phyloP scores from a whole-genome alignment of 2,329 filamentous ascomycete genomes.

The Fusarium multiceps region DNA sequence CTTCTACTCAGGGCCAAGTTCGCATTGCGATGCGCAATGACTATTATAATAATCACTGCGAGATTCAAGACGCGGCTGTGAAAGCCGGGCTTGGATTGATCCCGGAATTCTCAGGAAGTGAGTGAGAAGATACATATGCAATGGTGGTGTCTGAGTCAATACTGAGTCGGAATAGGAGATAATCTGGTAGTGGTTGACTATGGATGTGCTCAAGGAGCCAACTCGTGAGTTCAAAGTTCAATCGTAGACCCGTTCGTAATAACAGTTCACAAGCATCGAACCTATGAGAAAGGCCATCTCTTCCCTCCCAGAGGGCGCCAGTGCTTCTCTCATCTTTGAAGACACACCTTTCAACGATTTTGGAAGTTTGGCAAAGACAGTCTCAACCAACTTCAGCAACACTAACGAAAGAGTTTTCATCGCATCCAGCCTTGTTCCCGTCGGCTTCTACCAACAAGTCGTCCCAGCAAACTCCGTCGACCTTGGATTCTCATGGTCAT shows the following conservation, averaged over 20 bases:
- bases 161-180: background rate
- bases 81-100: background rate
- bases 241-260: accelerated
- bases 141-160: too few species aligned
- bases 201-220: conserved; percentile 6
- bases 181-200: background rate
- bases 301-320: accelerated
- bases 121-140: background rate
- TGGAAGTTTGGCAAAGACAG: conserved; percentile 14
- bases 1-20: background rate
- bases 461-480: background rate
- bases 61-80: conserved; percentile 7
- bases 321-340: conserved; percentile 1
- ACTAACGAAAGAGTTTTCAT: background rate
- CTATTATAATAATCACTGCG: conserved; percentile 15
- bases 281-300: background rate
- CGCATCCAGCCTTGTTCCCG: background rate
- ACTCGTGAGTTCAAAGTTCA: background rate
- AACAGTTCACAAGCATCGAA: background rate
- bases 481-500: conserved; percentile 11
- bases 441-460: conserved; percentile 6
- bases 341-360: conserved; percentile 17
- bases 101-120: background rate
- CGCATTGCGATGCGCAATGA: conserved; percentile 22
- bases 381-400: background rate